Evolutionary conservation across 2,329 filamentous ascomycete species (phyloP).

Genomic region (Sarocladium brachiariae): DNA sequence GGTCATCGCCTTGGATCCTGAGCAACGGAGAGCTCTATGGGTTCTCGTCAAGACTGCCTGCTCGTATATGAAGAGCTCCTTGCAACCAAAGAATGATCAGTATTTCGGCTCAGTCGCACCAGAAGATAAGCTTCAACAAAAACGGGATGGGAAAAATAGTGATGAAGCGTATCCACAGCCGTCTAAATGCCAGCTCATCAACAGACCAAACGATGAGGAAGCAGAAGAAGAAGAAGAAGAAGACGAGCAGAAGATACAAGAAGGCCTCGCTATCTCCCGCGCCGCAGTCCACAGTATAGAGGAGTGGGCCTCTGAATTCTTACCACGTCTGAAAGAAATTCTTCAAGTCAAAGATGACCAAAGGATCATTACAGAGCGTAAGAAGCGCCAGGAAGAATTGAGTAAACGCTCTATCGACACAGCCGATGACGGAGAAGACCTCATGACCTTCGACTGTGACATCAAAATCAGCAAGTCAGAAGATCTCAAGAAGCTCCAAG

Average conservation of each 20-base stretch:
- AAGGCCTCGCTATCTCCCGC: slow-evolving; percentile 29
- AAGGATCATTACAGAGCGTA: slow-evolving; percentile 40
- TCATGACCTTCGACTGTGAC: slow-evolving; percentile 33
- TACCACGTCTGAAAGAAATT: slow-evolving; percentile 65
- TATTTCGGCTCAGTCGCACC: slow-evolving; percentile 23
- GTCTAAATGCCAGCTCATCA: too few species aligned
- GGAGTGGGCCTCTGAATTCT: slow-evolving; percentile 67
- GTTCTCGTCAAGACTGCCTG: slow-evolving; percentile 44
- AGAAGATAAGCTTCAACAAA: too few species aligned
- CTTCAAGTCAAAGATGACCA: slow-evolving; percentile 43
- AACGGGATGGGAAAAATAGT: too few species aligned
- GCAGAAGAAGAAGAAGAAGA: neutral
- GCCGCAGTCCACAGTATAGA: slow-evolving; percentile 64
- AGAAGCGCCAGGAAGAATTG: slow-evolving; percentile 36
- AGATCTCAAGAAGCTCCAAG: slow-evolving; percentile 39
- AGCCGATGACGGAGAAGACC: slow-evolving; percentile 28
- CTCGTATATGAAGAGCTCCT: slow-evolving; percentile 45
- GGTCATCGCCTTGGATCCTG: slow-evolving; percentile 46
- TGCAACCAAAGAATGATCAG: slow-evolving; percentile 31
- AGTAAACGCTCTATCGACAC: slow-evolving; percentile 28
- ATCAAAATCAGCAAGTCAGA: slow-evolving; percentile 25
- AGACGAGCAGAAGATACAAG: slow-evolving; percentile 6
- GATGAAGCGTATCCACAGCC: too few species aligned
- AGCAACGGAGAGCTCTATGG: slow-evolving; percentile 44
- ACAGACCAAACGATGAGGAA: slow-evolving; percentile 5